Conservation (phyloP, 2,329 filamentous ascomycete species). For the Aurifilum marmelostoma region DNA sequence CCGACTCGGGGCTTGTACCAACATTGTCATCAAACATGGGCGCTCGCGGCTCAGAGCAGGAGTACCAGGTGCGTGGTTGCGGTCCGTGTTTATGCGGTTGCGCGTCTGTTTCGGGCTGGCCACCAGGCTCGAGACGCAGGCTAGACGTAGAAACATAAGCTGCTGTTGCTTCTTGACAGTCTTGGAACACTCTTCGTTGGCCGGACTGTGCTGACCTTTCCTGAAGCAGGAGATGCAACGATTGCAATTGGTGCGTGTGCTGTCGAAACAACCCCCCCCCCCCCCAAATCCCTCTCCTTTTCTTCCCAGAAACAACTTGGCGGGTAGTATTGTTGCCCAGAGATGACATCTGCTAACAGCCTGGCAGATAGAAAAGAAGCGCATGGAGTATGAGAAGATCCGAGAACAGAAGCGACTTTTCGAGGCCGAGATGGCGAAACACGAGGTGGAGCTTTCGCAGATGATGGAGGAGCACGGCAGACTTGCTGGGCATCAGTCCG, state of each 20-base stretch:
- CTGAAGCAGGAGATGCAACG: conserved; percentile 64
- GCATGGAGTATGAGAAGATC: conserved; percentile 87
- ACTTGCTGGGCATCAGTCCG: conserved; percentile 78
- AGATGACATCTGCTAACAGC: conserved; percentile 23
- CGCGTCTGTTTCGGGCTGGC: conserved; percentile 20
- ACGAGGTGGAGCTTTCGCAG: conserved; percentile 81
- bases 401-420: conserved; percentile 87
- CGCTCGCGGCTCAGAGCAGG: conserved; percentile 54
- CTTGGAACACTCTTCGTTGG: background rate
- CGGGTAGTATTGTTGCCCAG: conserved; percentile 7
- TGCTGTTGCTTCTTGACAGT: background rate
- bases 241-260: conserved; percentile 67
- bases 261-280: too few relatives aligned
- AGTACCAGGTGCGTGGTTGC: conserved; percentile 39
- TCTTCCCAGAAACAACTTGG: too few relatives aligned
- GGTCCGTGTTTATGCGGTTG: conserved; percentile 20
- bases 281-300: too few relatives aligned
- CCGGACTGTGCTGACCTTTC: conserved; percentile 16
- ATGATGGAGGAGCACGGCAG: conserved; percentile 78
- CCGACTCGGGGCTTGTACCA: conserved; percentile 82
- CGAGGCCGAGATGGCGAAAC: conserved; percentile 87
- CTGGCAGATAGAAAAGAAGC: conserved; percentile 85
- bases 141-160: conserved; percentile 1
- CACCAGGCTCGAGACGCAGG: conserved; percentile 20
- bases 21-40: conserved; percentile 68